A percentile compares a stretch with the other conserved stretches of the same genome.
Conservation (phyloP, 2,329 filamentous ascomycete species). For the Neonectria magnoliae region DNA sequence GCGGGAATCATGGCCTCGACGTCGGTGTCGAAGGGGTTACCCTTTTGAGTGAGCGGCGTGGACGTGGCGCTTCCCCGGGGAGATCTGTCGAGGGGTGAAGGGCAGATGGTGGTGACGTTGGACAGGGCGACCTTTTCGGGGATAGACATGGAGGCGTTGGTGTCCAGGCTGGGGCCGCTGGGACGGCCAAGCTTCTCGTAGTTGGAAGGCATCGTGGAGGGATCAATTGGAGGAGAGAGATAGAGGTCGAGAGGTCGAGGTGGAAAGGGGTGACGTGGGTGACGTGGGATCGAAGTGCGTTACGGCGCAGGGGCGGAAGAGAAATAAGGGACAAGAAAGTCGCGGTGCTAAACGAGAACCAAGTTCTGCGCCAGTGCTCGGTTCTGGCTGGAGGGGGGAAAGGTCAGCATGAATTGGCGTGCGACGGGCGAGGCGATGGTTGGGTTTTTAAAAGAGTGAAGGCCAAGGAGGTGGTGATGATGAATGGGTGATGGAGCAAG, state of each 20-base stretch:
- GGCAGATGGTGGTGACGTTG: slow-evolving; percentile 35
- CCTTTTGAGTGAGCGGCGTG: slow-evolving; percentile 55
- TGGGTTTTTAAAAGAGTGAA: not conserved
- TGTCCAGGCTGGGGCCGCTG: slow-evolving; percentile 36
- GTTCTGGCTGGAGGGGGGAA: not conserved
- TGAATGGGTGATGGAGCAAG: not conserved
- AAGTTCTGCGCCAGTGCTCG: not conserved
- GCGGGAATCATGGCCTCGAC: slow-evolving; percentile 62
- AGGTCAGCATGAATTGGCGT: not conserved
- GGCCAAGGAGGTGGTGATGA: not conserved
- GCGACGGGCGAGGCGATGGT: not conserved
- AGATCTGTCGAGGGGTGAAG: slow-evolving; percentile 35
- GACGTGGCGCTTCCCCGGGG: slow-evolving; percentile 52
- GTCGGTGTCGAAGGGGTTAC: slow-evolving; percentile 67
- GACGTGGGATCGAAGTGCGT: slow-evolving; percentile 14
- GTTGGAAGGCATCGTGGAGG: slow-evolving; percentile 38
- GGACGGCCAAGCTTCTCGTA: slow-evolving; percentile 41
- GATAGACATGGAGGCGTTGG: slow-evolving; percentile 31
- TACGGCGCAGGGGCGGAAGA: not conserved
- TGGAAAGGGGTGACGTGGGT: not conserved
- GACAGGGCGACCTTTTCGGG: slow-evolving; percentile 47
- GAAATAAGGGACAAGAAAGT: not conserved
- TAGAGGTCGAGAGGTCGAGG: not conserved
- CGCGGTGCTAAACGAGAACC: not conserved
- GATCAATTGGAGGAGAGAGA: slow-evolving; percentile 7